phyloP scores from a whole-genome alignment of 306 rosid species.

The Lagenaria siceraria region DNA sequence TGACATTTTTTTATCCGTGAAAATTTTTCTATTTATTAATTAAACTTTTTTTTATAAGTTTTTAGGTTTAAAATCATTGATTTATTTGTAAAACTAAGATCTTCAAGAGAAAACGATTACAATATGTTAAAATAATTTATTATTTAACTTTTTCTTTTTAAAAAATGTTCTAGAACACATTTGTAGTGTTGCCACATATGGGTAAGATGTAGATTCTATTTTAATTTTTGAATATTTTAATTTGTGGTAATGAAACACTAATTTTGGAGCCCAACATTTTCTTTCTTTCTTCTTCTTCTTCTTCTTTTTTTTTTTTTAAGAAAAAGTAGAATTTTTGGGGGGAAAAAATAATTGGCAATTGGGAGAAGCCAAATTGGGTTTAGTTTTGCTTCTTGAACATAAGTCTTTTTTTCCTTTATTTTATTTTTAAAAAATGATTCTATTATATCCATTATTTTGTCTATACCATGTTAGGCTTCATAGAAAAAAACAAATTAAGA shows the following conservation, averaged over 20 bases:
- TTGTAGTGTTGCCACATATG: not conserved
- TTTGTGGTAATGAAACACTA: not conserved
- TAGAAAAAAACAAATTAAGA: not conserved
- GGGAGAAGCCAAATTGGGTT: not conserved
- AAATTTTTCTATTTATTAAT: not conserved
- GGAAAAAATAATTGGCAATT: not conserved
- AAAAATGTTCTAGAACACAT: not conserved
- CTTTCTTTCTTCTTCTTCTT: not conserved
- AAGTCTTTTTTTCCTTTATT: not conserved
- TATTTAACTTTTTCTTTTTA: no score
- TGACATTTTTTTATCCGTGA: no score
- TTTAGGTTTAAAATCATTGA: no score
- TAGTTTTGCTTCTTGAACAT: not conserved
- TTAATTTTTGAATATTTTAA: not conserved
- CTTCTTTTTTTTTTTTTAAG: not conserved
- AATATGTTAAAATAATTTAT: no score
- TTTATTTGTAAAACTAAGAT: no score
- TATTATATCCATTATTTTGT: not conserved
- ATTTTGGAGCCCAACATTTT: not conserved
- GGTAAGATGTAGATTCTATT: not conserved
- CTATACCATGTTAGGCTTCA: not conserved
- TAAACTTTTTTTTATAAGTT: no score
- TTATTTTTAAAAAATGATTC: not conserved
- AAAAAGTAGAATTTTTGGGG: not conserved
- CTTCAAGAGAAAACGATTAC: no score